A percentile compares a stretch with the other conserved stretches of the same genome.
Conservation (phyloP, 352 stramenopile species). For the Phytophthora pseudosyringae region DNA sequence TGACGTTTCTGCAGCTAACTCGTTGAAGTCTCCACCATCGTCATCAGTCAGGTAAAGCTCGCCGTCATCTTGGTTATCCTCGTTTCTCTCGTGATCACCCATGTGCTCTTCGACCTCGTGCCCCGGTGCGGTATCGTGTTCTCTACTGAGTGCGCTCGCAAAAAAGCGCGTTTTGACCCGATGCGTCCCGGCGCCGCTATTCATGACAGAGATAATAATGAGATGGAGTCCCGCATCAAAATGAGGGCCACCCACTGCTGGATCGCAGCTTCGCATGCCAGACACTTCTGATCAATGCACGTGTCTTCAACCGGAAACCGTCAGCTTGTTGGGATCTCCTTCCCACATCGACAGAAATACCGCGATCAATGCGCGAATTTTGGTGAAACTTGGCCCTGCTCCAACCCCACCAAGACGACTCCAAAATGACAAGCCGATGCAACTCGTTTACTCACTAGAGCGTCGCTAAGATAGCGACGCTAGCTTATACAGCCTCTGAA, state of each 20-base stretch:
- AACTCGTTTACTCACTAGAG: background rate
- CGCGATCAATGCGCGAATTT: conserved; percentile 5
- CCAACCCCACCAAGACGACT: background rate
- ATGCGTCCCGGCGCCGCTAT: conserved; percentile 1
- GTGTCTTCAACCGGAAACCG: conserved; percentile 23
- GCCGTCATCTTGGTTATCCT: conserved; percentile 25
- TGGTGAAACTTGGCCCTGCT: no score
- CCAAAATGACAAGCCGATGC: background rate
- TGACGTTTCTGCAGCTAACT: conserved; percentile 28
- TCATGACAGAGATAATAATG: conserved; percentile 20
- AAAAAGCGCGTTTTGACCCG: conserved; percentile 7
- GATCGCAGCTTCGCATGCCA: conserved; percentile 6
- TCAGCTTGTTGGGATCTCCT: background rate
- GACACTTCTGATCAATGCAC: conserved; percentile 2
- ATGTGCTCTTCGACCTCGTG: conserved; percentile 10
- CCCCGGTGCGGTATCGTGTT: background rate
- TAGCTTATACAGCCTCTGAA: conserved; percentile 37
- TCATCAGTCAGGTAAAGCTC: conserved; percentile 22
- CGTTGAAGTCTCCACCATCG: conserved; percentile 26
- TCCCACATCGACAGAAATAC: conserved; percentile 31
- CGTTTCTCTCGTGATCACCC: conserved; percentile 14
- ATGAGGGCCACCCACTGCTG: background rate
- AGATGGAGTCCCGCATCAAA: conserved; percentile 2
- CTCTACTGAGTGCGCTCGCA: background rate
- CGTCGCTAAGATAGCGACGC: background rate